Conservation (phyloP, 164 flowering plant species). For the Amborella trichopoda region DNA sequence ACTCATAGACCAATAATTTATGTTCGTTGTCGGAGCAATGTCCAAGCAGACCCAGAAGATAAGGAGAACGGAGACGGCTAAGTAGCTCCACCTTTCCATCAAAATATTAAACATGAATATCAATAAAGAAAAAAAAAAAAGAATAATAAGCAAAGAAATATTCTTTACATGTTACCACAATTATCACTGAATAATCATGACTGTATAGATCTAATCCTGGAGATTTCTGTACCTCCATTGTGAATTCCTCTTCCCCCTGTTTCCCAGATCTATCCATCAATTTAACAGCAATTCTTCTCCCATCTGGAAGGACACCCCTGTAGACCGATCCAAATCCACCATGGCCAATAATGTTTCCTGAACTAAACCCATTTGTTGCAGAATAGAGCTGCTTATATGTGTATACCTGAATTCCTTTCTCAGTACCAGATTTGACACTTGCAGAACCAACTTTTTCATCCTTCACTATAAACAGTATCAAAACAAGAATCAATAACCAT, state of each 20-base stretch:
- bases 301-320: constrained; percentile 72
- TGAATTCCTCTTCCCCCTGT: constrained; percentile 93
- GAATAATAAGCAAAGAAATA: neutral
- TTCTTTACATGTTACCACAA: no score
- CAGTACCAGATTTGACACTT: constrained; percentile 28
- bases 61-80: constrained; percentile 65
- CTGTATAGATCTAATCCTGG: no score
- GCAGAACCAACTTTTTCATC: constrained; percentile 23
- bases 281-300: constrained; percentile 80
- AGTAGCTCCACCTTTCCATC: constrained; percentile 74
- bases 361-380: constrained; percentile 83
- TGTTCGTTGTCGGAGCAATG: constrained; percentile 64
- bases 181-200: no score
- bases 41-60: constrained; percentile 74
- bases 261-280: constrained; percentile 80
- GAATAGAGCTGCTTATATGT: constrained; percentile 87
- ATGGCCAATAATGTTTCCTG: constrained; percentile 79
- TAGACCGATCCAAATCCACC: constrained; percentile 90
- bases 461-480: constrained; percentile 20
- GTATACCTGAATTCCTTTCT: constrained; percentile 65
- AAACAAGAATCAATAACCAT: no score
- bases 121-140: neutral
- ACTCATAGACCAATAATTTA: constrained; percentile 83
- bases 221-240: constrained; percentile 87
- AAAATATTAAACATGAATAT: neutral